A percentile compares a stretch with the other conserved stretches of the same genome.
Conservation (phyloP, 2,329 filamentous ascomycete species). For the Fusarium sp. region DNA sequence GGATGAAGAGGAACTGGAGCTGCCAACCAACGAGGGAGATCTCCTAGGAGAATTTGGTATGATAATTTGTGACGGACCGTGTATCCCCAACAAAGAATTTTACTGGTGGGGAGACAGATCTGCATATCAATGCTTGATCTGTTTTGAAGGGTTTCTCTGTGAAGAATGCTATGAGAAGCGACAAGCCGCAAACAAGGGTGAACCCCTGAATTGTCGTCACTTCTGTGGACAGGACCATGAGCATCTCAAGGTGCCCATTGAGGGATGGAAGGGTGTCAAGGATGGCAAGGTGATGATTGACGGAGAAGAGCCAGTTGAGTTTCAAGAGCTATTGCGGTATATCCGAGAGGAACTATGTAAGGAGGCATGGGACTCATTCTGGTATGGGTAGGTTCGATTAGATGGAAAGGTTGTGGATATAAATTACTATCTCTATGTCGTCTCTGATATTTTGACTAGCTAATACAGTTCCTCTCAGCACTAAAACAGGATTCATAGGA, state of each 20-base stretch:
- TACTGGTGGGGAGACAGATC: constrained; percentile 21
- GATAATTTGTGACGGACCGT: constrained; percentile 12
- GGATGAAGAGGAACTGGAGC: neutral
- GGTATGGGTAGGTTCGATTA: neutral
- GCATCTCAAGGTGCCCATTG: constrained; percentile 27
- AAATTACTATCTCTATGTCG: neutral
- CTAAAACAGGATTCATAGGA: neutral
- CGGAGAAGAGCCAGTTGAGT: constrained; percentile 26
- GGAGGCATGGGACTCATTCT: constrained; percentile 23
- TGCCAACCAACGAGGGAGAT: constrained; percentile 26
- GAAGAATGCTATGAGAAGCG: constrained; percentile 24
- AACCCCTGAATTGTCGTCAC: constrained; percentile 7
- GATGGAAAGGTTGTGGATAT: neutral
- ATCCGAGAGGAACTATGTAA: constrained; percentile 19
- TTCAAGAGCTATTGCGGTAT: constrained; percentile 21
- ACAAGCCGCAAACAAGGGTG: constrained; percentile 15
- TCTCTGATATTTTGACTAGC: neutral
- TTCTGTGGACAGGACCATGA: constrained; percentile 26
- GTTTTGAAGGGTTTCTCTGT: constrained; percentile 13
- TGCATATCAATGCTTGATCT: constrained; percentile 25
- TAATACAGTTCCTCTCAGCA: neutral
- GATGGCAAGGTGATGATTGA: constrained; percentile 29
- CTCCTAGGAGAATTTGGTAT: neutral
- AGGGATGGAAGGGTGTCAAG: constrained; percentile 33
- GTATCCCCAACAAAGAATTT: constrained; percentile 4